Evolutionary conservation across 306 rosid genomes (phyloP), one percentile per base, ranked within the genome.

Genomic region (Glycine tomentella): DNA sequence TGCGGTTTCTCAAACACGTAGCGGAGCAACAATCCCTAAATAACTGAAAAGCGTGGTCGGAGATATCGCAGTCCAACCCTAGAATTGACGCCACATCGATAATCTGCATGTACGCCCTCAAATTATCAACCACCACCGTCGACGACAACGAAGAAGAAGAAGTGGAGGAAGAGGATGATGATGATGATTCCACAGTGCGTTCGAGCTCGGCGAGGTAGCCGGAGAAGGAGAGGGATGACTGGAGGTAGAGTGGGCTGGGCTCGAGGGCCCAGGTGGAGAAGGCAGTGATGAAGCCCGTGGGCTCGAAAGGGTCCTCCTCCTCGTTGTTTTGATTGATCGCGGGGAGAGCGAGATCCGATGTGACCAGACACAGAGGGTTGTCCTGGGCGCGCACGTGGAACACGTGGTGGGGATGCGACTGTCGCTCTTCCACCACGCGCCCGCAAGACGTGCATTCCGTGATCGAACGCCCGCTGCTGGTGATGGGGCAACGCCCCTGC

Each of bases 1-100:
- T 95, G 34, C 98, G 94, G 73, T 95, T 95, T 80, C 99, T 88
- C 90, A 95, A 85, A 61, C 98, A 95, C 71, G 98, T 95, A 8
- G 99, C 97, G 25, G 97, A 95, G 82, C 98, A 93, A 80, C 99
- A 95, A 80, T 95, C 99, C 92, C 98, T 90, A 57, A 95, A 95
- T 20, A 95, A 79, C 82, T 95, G 93, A 89, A 93, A 91, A 61
- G 98, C 97, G 51, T 93, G 97, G 76, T 95, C 98, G 2, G 96
- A 93, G 59, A 95, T 91, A 44, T 93, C 97, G 40, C 87, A 79
- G 16, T 95, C 99, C 84, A 95, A 86, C 45, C 97, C 97, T 46
- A 95, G 77, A 65, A 91, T 92, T 7, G 98, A 95, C 8, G 98
- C 92, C 16, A 95, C 97, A 49, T 95, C 98, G 62, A 95, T 93